phyloP scores from a whole-genome alignment of 148 eudicot species.

The Vaccinium darrowii region DNA sequence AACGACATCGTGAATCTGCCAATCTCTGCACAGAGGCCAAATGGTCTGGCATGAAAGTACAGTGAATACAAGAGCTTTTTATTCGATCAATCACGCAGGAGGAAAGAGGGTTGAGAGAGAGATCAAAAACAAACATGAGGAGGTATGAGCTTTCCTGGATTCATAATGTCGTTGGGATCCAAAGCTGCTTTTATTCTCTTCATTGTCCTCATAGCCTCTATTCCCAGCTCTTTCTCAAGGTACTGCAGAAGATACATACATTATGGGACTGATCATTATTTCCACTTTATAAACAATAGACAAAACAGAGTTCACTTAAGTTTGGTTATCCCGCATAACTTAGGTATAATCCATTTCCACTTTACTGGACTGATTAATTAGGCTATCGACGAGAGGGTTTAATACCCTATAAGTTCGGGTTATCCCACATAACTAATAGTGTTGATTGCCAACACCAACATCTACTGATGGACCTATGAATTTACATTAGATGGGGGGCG shows the following conservation, averaged over 20 bases:
- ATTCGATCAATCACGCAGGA: neutral
- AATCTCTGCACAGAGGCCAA: no score
- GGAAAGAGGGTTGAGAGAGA: neutral
- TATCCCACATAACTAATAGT: neutral
- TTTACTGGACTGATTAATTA: neutral
- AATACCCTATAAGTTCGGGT: neutral
- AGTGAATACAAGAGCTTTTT: neutral
- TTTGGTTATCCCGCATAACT: no score
- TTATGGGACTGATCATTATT: neutral
- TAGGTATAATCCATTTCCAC: no score
- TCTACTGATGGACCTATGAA: neutral
- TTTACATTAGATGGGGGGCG: neutral
- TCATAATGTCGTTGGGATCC: conserved; percentile 91
- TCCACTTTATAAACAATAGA: no score
- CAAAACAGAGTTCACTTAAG: neutral
- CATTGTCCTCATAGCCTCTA: conserved; percentile 82
- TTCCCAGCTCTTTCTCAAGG: conserved; percentile 88
- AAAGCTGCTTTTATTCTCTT: conserved; percentile 80
- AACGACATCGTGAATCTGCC: no score
- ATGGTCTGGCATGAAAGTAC: neutral
- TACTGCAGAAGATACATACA: conserved; percentile 42
- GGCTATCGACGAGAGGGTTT: neutral
- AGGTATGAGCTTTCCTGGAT: conserved; percentile 94
- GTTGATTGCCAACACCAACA: neutral
- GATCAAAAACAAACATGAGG: conserved; percentile 83